Base-by-base conservation (phyloP, 768 basidiomycete species). In the Pisolithus microcarpus region DNA sequence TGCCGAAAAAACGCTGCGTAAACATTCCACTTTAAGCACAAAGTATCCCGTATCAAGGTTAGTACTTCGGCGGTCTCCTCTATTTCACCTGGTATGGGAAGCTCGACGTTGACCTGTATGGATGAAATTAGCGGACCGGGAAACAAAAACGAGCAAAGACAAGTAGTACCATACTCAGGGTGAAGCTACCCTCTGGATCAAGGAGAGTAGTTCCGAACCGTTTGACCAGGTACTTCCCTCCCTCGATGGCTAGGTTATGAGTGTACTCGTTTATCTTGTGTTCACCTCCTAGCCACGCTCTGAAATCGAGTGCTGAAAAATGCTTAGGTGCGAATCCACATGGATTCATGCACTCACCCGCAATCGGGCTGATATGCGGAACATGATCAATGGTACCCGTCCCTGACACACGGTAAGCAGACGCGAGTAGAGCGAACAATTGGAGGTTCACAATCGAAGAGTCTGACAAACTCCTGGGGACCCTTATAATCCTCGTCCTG, bases 211-310 rank as follows among this genome's bases (percentile, higher is more conserved):
- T 91, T 1, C 78, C 80, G 38, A 90, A 71, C 7, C 80, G 65
- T 52, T 79, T 70, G 1, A 82, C 80, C 7, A 91, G 69, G 9
- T 62, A 60, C 52, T 71, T 74, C 0, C 86, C 89, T 7, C 88
- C 91, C 40, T 75, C 63, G 2, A 85, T 52, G 4, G 88, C 91
- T 6, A 91, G 73, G 8, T 71, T 58, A 63, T 82, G 84, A 56
- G 81, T 87, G 63, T 91, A 91, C 7, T 69, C 67, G 56, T 77
- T 79, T 52, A 93, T 92, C 42, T 72, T 74, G 23, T 75, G 64
- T 63, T 93, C 90, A 6, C 91, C 89, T 1, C 91, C 90, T 2
- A 91, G 65, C 70, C 77, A 78, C 52, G 75, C 60, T 26, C 91
- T 79, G 68, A 92, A 92, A 28, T 82, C 76, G 5, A 91, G 63